phyloP scores from a whole-genome alignment of 129 eudicot species.

The Pseudognaphalium luteoalbum region DNA sequence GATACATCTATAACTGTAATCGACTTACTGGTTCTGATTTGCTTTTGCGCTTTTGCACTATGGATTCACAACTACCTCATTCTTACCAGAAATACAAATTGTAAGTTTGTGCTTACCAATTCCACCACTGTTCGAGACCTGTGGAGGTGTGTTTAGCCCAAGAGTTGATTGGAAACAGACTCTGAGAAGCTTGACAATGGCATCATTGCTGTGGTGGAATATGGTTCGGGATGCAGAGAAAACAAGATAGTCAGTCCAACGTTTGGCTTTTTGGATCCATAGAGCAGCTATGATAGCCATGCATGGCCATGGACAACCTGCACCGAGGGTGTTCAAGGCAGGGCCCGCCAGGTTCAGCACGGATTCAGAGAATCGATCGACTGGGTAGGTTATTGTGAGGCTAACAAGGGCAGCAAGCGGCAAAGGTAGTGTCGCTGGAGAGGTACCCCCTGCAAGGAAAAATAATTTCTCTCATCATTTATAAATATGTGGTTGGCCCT shows the following conservation, averaged over 20 bases:
- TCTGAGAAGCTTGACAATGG: slow-evolving; percentile 80
- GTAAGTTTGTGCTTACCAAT: slow-evolving; percentile 45
- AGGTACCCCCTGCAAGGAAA: slow-evolving; percentile 60
- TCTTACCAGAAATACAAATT: not conserved
- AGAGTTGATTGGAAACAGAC: slow-evolving; percentile 75
- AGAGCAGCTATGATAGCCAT: slow-evolving; percentile 84
- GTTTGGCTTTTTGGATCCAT: slow-evolving; percentile 92
- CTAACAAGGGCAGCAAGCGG: slow-evolving; percentile 93
- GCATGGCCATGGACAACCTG: slow-evolving; percentile 97
- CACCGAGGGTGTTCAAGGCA: slow-evolving; percentile 66
- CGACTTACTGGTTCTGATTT: not conserved
- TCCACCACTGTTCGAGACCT: slow-evolving; percentile 53
- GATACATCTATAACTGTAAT: too few species aligned
- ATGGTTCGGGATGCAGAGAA: slow-evolving; percentile 82
- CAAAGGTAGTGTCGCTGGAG: slow-evolving; percentile 75
- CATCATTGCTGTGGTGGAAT: slow-evolving; percentile 80
- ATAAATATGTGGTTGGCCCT: not conserved
- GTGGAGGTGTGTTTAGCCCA: slow-evolving; percentile 42
- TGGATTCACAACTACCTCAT: not conserved
- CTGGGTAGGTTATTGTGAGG: slow-evolving; percentile 95
- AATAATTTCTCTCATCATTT: not conserved
- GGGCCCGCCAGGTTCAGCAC: slow-evolving; percentile 67
- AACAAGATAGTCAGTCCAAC: slow-evolving; percentile 87
- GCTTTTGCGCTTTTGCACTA: not conserved
- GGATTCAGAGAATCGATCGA: slow-evolving; percentile 63